Evolutionary conservation across 169 alveolate genomes (phyloP).

Genomic region (Plasmodium sp.): DNA sequence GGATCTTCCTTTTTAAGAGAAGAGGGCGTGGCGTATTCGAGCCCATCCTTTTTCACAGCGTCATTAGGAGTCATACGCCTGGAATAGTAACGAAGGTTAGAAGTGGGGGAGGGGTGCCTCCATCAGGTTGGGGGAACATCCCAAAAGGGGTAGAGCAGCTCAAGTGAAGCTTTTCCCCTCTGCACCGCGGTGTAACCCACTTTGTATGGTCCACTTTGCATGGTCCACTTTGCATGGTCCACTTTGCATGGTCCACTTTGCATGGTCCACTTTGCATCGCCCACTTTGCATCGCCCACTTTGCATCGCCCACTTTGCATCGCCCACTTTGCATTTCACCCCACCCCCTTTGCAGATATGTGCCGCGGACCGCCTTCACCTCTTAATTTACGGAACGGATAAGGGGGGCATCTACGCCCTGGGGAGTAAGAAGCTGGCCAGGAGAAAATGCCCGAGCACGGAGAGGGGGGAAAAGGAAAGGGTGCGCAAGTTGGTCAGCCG

Average conservation of each 20-base stretch:
- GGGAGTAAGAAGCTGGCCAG: neutral
- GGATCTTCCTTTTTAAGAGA: slow-evolving; percentile 49
- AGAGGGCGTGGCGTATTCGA: neutral
- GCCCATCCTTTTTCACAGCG: neutral
- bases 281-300: too few species aligned
- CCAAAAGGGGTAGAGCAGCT: neutral
- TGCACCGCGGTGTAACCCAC: neutral
- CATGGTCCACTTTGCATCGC: neutral
- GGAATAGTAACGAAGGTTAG: slow-evolving; percentile 44
- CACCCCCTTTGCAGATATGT: slow-evolving; percentile 8
- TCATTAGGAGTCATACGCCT: neutral
- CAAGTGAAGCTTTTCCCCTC: neutral
- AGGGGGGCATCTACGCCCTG: slow-evolving; percentile 23
- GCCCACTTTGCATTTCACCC: too few species aligned
- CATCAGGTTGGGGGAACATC: neutral
- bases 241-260: too few species aligned
- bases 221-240: neutral
- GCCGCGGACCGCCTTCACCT: neutral
- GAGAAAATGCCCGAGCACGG: neutral
- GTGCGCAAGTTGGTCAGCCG: neutral
- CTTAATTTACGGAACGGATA: slow-evolving; percentile 36
- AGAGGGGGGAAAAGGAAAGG: neutral
- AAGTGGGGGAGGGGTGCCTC: neutral
- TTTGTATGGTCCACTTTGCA: too few species aligned
- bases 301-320: neutral